These are phyloP conservation scores for Clarireedia hainanense DNA, from an alignment of 2,329 filamentous ascomycete genomes.

Conservation along the genomic window DNA sequence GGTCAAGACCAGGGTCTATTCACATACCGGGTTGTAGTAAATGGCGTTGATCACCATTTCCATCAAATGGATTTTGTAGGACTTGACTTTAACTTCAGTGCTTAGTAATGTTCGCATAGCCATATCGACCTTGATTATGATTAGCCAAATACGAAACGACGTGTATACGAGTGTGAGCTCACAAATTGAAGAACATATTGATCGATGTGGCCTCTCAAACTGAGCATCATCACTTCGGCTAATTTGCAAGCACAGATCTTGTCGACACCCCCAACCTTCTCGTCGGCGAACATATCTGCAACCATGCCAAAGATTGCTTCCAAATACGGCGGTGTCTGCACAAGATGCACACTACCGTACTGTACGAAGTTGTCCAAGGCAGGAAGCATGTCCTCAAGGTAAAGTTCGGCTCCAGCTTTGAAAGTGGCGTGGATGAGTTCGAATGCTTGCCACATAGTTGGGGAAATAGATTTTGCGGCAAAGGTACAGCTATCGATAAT, in stretches of 20 bases:
- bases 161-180: conserved; percentile 6
- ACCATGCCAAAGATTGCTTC: conserved; percentile 91
- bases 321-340: conserved; percentile 79
- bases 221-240: conserved; percentile 94
- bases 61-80: conserved; percentile 92
- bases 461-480: conserved; percentile 88
- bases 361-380: conserved; percentile 97
- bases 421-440: conserved; percentile 95
- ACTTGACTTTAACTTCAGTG: conserved; percentile 79
- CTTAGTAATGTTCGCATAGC: conserved; percentile 75
- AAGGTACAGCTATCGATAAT: conserved; percentile 99
- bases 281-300: conserved; percentile 85
- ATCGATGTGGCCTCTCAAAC: conserved; percentile 80
- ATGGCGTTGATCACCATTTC: conserved; percentile 98
- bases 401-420: conserved; percentile 93
- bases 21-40: conserved; percentile 76
- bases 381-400: conserved; percentile 97
- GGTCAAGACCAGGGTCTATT: background rate
- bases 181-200: conserved; percentile 77
- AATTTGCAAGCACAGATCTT: conserved; percentile 96
- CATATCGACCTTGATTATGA: conserved; percentile 51
- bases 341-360: conserved; percentile 74
- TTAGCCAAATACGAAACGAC: conserved; percentile 9
- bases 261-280: conserved; percentile 88
- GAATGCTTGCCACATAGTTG: conserved; percentile 98